Conservation (phyloP, 805 yeast species). For the Myxozyma udenii region DNA sequence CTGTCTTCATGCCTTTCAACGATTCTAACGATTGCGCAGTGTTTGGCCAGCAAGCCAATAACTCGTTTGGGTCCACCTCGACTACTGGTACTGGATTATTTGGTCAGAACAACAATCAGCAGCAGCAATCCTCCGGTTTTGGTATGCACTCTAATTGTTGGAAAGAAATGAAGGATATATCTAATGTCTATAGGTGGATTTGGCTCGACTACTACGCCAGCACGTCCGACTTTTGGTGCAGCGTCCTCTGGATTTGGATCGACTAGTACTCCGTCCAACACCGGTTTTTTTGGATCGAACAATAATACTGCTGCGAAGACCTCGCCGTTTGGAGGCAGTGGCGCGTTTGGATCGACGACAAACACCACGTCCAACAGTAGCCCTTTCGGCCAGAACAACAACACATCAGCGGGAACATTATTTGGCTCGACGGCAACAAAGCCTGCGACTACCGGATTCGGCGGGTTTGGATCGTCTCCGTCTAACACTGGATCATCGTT, state of each 20-base stretch:
- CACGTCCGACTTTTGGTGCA: slow-evolving; percentile 24
- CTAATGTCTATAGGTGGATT: slow-evolving; percentile 22
- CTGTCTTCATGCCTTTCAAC: no score
- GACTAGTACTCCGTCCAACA: slow-evolving; percentile 15
- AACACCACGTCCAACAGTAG: slow-evolving; percentile 14
- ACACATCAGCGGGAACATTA: slow-evolving; percentile 10
- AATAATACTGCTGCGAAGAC: slow-evolving; percentile 4
- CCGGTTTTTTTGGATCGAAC: slow-evolving; percentile 23
- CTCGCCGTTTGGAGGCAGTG: slow-evolving; percentile 21
- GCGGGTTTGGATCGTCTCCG: slow-evolving; percentile 31
- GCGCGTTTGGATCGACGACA: slow-evolving; percentile 28
- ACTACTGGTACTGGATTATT: slow-evolving; percentile 36
- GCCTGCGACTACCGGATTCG: slow-evolving; percentile 28
- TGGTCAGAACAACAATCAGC: slow-evolving; percentile 42
- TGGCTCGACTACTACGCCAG: slow-evolving; percentile 7
- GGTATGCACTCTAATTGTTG: no score
- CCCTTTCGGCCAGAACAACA: slow-evolving; percentile 28
- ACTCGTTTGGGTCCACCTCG: slow-evolving; percentile 11
- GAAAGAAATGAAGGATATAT: no score
- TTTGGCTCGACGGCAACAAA: slow-evolving; percentile 22
- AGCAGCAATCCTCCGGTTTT: slow-evolving; percentile 29
- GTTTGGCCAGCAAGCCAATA: slow-evolving; percentile 9
- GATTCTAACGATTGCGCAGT: not conserved
- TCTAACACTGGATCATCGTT: slow-evolving; percentile 21
- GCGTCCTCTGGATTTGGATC: slow-evolving; percentile 26